Evolutionary conservation across 2,329 filamentous ascomycete genomes (phyloP).

Genomic region (Nemania abortiva): DNA sequence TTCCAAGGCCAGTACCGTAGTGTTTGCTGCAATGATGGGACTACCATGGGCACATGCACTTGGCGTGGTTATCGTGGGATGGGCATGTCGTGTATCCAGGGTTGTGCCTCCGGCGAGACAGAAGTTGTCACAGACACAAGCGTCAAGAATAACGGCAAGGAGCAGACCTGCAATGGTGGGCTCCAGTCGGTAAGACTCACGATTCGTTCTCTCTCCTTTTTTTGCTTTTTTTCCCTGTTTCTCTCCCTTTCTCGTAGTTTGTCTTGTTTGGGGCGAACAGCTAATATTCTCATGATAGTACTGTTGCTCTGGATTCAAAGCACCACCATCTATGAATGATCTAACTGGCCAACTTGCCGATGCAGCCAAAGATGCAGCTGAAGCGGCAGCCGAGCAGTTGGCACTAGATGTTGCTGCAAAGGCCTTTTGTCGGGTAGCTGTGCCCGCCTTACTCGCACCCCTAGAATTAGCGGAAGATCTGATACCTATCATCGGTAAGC

Average conservation of each 20-base stretch:
- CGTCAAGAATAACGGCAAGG: not conserved
- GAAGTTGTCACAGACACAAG: not conserved
- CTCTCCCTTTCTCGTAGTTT: too few species aligned
- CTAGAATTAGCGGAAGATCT: constrained; percentile 44
- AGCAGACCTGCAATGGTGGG: constrained; percentile 15
- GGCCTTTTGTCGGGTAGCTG: constrained; percentile 1
- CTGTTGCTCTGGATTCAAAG: constrained; percentile 11
- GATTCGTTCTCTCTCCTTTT: too few species aligned
- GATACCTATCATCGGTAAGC: constrained; percentile 42
- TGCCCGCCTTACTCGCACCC: constrained; percentile 16
- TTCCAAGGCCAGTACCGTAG: not conserved
- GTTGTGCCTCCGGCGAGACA: constrained; percentile 7
- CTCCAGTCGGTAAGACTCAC: not conserved
- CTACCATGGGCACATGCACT: not conserved
- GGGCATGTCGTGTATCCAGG: not conserved
- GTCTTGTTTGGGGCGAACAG: too few species aligned
- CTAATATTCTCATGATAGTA: not conserved
- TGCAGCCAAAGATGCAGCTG: not conserved
- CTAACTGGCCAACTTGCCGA: not conserved
- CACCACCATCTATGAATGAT: not conserved
- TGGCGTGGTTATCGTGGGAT: constrained; percentile 8
- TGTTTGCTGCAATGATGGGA: constrained; percentile 1
- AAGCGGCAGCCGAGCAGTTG: not conserved
- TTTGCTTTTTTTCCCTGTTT: too few species aligned
- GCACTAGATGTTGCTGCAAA: constrained; percentile 4